Evolutionary conservation across 2,329 filamentous ascomycete genomes (phyloP).

Genomic region (Colletotrichum tropicale): DNA sequence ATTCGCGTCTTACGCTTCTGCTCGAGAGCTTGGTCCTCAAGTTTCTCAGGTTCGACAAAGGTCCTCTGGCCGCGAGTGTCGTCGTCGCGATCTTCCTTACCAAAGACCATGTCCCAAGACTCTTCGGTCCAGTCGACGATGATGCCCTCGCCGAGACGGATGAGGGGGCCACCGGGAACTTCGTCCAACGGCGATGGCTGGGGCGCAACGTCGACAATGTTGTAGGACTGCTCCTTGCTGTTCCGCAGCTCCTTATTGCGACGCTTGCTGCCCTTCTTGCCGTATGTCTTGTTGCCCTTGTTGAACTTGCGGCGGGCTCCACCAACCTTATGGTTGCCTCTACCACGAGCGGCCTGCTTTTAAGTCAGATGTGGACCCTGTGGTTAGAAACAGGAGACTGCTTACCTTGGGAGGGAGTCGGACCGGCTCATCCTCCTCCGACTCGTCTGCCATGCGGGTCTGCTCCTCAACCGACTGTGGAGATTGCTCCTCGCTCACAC

Average conservation of each 20-base stretch:
- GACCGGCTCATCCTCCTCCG: slow-evolving; percentile 57
- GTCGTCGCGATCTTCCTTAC: slow-evolving; percentile 35
- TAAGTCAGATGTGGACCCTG: not conserved
- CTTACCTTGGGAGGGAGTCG: slow-evolving; percentile 37
- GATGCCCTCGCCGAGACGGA: slow-evolving; percentile 83
- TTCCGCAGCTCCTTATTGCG: slow-evolving; percentile 45
- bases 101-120: slow-evolving; percentile 75
- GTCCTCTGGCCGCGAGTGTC: slow-evolving; percentile 64
- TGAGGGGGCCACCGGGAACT: slow-evolving; percentile 61
- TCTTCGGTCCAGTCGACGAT: slow-evolving; percentile 83
- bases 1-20: slow-evolving; percentile 68
- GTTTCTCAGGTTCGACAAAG: slow-evolving; percentile 55
- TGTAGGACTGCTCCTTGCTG: slow-evolving; percentile 39
- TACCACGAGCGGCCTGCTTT: slow-evolving; percentile 17
- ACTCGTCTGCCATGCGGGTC: slow-evolving; percentile 66
- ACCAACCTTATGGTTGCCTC: slow-evolving; percentile 14
- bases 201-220: slow-evolving; percentile 27
- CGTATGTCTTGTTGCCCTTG: slow-evolving; percentile 49
- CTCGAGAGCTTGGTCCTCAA: slow-evolving; percentile 69
- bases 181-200: slow-evolving; percentile 24
- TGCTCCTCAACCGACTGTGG: slow-evolving; percentile 26
- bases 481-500: slow-evolving; percentile 54
- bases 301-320: slow-evolving; percentile 51
- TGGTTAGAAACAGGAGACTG: not conserved
- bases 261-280: slow-evolving; percentile 54